Percentiles rank a stretch among this genome's conserved stretches.
Conservation (phyloP, 257 asterid genomes). For the Nicotiana knightiana region DNA sequence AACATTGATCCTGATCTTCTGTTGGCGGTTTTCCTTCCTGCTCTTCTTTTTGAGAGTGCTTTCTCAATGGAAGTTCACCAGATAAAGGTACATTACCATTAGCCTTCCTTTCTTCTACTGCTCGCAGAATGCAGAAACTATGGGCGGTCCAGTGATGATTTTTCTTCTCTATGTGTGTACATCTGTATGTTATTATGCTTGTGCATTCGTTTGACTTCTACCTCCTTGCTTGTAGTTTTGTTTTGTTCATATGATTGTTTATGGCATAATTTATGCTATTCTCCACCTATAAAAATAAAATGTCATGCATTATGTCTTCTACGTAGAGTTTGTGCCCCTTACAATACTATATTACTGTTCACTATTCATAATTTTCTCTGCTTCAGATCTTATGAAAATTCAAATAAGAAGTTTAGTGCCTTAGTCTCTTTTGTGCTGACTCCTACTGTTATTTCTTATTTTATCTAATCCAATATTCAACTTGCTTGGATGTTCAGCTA, state of each 20-base stretch:
- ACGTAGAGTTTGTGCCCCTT: too few relatives aligned
- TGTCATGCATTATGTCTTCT: background rate
- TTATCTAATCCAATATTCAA: too few relatives aligned
- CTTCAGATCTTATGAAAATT: too few relatives aligned
- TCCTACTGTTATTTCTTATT: too few relatives aligned
- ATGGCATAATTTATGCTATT: background rate
- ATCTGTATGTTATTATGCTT: background rate
- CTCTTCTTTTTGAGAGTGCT: constrained; percentile 96
- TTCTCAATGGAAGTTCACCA: constrained; percentile 95
- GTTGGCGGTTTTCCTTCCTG: constrained; percentile 95
- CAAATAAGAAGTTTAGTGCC: too few relatives aligned
- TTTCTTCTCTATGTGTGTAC: background rate
- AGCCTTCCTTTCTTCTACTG: background rate
- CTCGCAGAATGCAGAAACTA: background rate
- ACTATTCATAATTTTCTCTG: too few relatives aligned
- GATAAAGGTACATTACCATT: constrained; percentile 62
- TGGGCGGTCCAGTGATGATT: background rate
- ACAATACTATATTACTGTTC: too few relatives aligned
- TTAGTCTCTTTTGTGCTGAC: too few relatives aligned
- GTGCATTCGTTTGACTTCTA: background rate
- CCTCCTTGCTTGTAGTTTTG: background rate
- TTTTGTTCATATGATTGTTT: background rate
- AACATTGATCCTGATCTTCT: constrained; percentile 92
- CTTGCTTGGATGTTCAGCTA: too few relatives aligned
- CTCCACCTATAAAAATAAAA: background rate